These are phyloP conservation scores for Didymella lethalis DNA, from an alignment of 2,329 filamentous ascomycete species.

Conservation along the genomic window DNA sequence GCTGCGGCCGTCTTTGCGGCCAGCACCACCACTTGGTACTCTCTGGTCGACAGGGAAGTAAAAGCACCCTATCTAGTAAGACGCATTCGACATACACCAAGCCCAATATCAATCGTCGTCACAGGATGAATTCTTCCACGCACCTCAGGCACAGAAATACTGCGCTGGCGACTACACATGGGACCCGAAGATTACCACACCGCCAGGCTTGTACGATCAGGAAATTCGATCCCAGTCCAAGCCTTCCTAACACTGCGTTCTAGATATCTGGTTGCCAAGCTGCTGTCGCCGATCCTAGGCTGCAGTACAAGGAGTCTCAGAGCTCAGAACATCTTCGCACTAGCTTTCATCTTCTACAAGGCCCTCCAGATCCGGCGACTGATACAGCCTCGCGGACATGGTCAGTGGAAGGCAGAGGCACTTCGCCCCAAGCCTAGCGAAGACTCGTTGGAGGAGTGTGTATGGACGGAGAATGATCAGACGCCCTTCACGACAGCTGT, in stretches of 20 bases:
- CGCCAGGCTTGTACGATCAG: conserved; percentile 73
- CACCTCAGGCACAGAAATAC: conserved; percentile 89
- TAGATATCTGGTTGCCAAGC: conserved; percentile 54
- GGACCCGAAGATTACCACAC: conserved; percentile 98
- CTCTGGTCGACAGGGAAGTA: conserved; percentile 57
- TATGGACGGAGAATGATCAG: conserved; percentile 31
- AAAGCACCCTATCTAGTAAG: conserved; percentile 67
- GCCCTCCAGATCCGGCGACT: conserved; percentile 9
- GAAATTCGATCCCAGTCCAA: neutral
- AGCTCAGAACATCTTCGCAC: conserved; percentile 49
- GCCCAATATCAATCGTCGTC: conserved; percentile 9
- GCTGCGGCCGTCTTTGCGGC: conserved; percentile 32
- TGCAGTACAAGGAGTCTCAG: conserved; percentile 52
- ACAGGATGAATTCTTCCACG: conserved; percentile 86
- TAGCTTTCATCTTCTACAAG: conserved; percentile 44
- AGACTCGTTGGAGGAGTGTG: neutral
- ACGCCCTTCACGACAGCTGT: conserved; percentile 56
- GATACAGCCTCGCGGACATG: conserved; percentile 3
- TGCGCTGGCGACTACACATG: conserved; percentile 76
- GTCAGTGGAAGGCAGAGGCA: conserved; percentile 3
- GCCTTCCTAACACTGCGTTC: neutral
- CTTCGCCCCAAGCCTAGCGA: neutral
- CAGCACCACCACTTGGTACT: conserved; percentile 40
- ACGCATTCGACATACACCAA: neutral
- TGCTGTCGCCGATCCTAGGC: conserved; percentile 50